Conservation (phyloP, 106 monocot species). For the Dendrobium nobile region DNA sequence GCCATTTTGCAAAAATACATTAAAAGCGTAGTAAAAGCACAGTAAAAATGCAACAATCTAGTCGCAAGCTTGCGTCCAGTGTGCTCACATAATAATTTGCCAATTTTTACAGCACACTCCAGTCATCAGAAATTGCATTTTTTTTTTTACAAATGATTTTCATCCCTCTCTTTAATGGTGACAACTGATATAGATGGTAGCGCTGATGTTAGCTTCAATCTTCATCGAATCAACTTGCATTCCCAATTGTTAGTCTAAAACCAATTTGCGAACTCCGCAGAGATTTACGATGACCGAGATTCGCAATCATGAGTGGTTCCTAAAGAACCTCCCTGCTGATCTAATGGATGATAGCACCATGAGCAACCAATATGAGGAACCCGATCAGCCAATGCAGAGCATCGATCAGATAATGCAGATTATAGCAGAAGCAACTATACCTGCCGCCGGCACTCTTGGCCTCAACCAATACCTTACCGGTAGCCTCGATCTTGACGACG, state of each 20-base stretch:
- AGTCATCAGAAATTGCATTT: too few relatives aligned
- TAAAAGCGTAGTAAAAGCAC: too few relatives aligned
- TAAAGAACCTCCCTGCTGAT: slow-evolving; percentile 19
- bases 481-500: slow-evolving; percentile 12
- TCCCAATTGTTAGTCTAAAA: neutral
- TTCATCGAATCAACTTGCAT: neutral
- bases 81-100: too few relatives aligned
- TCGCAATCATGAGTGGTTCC: slow-evolving; percentile 19
- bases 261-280: neutral
- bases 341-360: slow-evolving; percentile 20
- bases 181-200: too few relatives aligned
- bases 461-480: neutral
- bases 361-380: slow-evolving; percentile 19
- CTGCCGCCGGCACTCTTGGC: neutral
- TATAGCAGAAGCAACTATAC: slow-evolving; percentile 23
- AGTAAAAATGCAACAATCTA: too few relatives aligned
- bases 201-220: too few relatives aligned
- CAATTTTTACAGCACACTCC: too few relatives aligned
- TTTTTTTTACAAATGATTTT: too few relatives aligned
- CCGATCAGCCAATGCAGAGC: slow-evolving; percentile 68
- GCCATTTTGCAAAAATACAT: too few relatives aligned
- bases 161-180: too few relatives aligned
- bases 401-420: slow-evolving; percentile 91
- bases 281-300: slow-evolving; percentile 21
- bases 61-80: too few relatives aligned